Evolutionary conservation across 192 early-diverging fungal genomes (phyloP).

Genomic region (Backusella circina): DNA sequence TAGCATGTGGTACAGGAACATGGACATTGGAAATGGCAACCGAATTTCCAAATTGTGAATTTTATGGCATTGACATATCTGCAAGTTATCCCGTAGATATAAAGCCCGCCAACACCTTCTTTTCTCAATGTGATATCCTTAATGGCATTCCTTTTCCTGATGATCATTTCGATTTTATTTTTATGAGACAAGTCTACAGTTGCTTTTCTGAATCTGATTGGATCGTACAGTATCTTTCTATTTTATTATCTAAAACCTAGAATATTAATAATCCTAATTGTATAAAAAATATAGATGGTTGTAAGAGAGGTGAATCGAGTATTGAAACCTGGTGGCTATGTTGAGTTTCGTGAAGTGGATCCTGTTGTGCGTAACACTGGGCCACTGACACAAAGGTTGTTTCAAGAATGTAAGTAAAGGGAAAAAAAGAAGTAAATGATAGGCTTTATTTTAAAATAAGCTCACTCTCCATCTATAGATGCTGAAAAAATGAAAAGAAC

Average conservation of each 20-base stretch:
- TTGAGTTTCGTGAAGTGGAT: conserved; percentile 38
- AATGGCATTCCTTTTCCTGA: conserved; percentile 3
- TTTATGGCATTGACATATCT: conserved; percentile 34
- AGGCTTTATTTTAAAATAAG: too few species aligned
- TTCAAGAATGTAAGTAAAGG: not conserved
- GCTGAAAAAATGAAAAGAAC: not conserved
- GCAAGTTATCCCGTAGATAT: conserved; percentile 24
- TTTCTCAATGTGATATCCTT: conserved; percentile 17
- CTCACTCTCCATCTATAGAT: not conserved
- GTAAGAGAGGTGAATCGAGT: conserved; percentile 26
- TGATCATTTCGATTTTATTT: conserved; percentile 22
- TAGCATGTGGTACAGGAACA: conserved; percentile 11
- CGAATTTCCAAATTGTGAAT: conserved; percentile 25
- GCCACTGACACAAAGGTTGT: conserved; percentile 3
- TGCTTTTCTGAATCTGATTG: conserved; percentile 18
- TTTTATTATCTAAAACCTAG: not conserved
- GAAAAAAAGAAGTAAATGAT: too few species aligned
- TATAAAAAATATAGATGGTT: not conserved
- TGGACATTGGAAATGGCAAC: conserved; percentile 39
- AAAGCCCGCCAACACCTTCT: conserved; percentile 21
- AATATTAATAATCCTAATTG: not conserved
- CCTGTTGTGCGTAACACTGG: conserved; percentile 19
- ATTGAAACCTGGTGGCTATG: conserved; percentile 37
- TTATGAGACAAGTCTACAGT: conserved; percentile 19
- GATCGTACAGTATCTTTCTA: conserved; percentile 3